phyloP scores from a whole-genome alignment of 352 stramenopile genomes.

The Pythium apleroticum region DNA sequence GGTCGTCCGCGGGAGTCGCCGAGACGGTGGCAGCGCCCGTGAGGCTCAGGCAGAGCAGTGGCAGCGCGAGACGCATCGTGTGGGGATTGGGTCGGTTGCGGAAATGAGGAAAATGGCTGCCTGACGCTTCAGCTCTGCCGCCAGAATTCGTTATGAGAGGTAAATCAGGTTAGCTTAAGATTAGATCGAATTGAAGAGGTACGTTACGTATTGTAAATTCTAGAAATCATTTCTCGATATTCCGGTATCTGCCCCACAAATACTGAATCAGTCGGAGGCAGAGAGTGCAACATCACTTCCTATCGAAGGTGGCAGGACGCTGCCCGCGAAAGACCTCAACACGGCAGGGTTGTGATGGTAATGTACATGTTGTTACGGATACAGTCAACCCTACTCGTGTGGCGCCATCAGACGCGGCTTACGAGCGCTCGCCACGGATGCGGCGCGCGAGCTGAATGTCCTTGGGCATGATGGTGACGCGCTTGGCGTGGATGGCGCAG shows the following conservation, averaged over 20 bases:
- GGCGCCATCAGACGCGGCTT: neutral
- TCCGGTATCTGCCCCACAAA: too few species aligned
- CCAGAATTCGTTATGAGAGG: neutral
- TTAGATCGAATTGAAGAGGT: slow-evolving; percentile 6
- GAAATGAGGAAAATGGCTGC: neutral
- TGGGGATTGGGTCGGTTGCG: neutral
- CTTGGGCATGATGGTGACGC: neutral
- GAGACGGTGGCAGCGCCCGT: slow-evolving; percentile 1
- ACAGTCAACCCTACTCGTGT: neutral
- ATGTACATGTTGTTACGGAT: neutral
- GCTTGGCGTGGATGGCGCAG: neutral
- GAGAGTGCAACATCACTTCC: too few species aligned
- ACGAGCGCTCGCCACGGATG: neutral
- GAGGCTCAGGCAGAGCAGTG: neutral
- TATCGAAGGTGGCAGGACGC: too few species aligned
- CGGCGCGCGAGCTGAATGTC: neutral
- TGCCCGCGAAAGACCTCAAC: too few species aligned
- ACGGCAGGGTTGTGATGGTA: neutral
- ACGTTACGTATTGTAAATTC: too few species aligned
- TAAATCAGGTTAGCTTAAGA: slow-evolving; percentile 5
- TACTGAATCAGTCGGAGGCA: too few species aligned
- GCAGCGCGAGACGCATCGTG: slow-evolving; percentile 7
- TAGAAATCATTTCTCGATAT: too few species aligned
- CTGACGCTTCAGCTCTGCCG: neutral
- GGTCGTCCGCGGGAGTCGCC: neutral